Percentiles rank a stretch among this genome's conserved stretches.
phyloP scores from a whole-genome alignment of 345 rosid genomes.

The Geranium rotundifolium region DNA sequence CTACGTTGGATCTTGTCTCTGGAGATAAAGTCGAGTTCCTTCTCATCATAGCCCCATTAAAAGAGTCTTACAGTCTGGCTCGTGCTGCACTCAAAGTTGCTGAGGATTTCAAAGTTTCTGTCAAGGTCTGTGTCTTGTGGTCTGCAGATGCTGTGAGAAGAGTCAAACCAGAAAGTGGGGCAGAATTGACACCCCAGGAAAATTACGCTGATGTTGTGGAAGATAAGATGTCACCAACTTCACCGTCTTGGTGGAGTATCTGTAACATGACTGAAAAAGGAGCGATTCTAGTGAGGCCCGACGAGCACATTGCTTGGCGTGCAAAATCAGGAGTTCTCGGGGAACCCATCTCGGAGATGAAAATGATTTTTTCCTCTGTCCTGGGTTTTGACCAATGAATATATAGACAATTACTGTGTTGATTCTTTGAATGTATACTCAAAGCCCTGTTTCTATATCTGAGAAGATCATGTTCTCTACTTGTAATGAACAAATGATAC shows the following conservation, averaged over 20 bases:
- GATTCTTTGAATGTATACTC: no score
- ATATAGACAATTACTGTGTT: no score
- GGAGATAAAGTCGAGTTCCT: constrained; percentile 68
- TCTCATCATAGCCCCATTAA: constrained; percentile 57
- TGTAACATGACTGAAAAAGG: constrained; percentile 63
- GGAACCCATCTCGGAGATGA: constrained; percentile 45
- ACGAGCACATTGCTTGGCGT: constrained; percentile 80
- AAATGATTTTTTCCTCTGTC: constrained; percentile 36
- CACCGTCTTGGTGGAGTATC: constrained; percentile 64
- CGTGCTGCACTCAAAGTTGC: constrained; percentile 42
- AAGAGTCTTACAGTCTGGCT: constrained; percentile 60
- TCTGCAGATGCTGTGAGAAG: constrained; percentile 21
- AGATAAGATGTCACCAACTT: constrained; percentile 25
- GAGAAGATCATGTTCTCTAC: no score
- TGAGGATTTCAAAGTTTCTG: constrained; percentile 38
- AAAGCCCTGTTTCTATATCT: no score
- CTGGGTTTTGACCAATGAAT: constrained; percentile 16
- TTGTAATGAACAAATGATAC: no score
- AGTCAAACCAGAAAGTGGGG: constrained; percentile 23
- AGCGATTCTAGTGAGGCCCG: constrained; percentile 70
- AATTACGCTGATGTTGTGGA: constrained; percentile 51
- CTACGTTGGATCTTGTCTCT: constrained; percentile 63
- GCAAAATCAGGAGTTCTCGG: constrained; percentile 26
- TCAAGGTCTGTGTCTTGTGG: constrained; percentile 60
- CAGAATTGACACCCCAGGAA: constrained; percentile 48